phyloP scores from a whole-genome alignment of 169 alveolate species.

The Pseudocohnilembus persalinus region DNA sequence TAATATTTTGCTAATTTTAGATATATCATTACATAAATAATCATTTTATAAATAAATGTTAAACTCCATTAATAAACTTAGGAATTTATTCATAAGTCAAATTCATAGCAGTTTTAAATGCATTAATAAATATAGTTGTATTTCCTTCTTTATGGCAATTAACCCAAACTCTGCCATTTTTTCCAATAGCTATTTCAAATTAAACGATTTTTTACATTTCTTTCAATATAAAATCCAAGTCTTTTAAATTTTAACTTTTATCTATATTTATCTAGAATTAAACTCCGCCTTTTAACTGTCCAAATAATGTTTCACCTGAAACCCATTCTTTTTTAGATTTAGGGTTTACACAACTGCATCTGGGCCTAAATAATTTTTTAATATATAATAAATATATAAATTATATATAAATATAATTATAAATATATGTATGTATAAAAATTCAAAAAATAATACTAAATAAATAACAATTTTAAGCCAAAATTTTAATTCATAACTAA shows the following conservation, averaged over 20 bases:
- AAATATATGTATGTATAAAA: too few species aligned
- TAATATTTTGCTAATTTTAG: too few species aligned
- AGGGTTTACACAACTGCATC: slow-evolving; percentile 25
- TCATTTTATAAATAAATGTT: neutral
- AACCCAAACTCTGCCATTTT: slow-evolving; percentile 36
- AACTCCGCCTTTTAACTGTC: slow-evolving; percentile 35
- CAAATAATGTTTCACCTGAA: slow-evolving; percentile 38
- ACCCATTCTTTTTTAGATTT: slow-evolving; percentile 37
- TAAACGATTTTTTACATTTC: neutral
- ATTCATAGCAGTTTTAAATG: neutral
- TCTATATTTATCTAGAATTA: neutral
- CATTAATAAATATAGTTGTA: slow-evolving; percentile 6
- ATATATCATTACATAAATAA: too few species aligned
- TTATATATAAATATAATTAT: too few species aligned
- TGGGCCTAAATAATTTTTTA: neutral
- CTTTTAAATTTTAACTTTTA: neutral
- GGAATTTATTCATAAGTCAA: neutral
- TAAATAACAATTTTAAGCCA: too few species aligned
- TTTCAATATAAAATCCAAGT: slow-evolving; percentile 1
- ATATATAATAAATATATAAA: too few species aligned
- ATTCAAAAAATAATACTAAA: too few species aligned
- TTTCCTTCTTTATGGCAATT: slow-evolving; percentile 5
- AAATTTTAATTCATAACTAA: too few species aligned
- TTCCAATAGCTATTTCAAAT: slow-evolving; percentile 36
- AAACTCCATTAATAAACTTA: neutral